A percentile compares a stretch with the other conserved stretches of the same genome.
These are phyloP conservation scores for Saccharomyces hybrid DNA, from an alignment of 1,139 yeast genomes.

Conservation along the genomic window DNA sequence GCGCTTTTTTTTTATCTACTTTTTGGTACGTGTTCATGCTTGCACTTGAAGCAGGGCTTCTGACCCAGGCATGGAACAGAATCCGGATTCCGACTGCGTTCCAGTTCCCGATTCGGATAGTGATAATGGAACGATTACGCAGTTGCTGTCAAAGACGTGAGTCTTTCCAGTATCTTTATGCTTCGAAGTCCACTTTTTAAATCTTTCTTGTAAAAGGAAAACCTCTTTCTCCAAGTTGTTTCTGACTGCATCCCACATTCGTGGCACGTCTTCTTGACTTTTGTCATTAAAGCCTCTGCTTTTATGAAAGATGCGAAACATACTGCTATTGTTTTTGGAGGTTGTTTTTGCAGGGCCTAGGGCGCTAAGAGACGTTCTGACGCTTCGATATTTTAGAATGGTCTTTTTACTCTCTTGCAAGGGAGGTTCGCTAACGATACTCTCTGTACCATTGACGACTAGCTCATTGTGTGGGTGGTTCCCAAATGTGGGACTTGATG, in stretches of 20 bases:
- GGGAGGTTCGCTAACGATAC: background rate
- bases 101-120: background rate
- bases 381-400: background rate
- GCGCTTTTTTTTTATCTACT: background rate
- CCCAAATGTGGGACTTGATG: background rate
- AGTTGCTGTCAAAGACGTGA: background rate
- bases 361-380: background rate
- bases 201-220: conserved; percentile 5
- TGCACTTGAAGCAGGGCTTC: background rate
- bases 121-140: background rate
- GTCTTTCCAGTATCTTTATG: background rate
- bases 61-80: background rate
- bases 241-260: background rate
- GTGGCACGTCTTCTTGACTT: background rate
- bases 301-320: background rate
- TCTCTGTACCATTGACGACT: background rate
- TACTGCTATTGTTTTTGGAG: background rate
- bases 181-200: background rate
- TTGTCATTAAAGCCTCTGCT: background rate
- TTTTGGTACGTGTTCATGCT: background rate
- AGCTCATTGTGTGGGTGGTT: background rate
- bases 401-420: background rate
- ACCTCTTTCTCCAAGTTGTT: conserved; percentile 3
- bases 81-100: background rate
- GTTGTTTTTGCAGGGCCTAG: background rate